Evolutionary conservation across 257 asterid genomes (phyloP).

Genomic region (Solanum virginianum): DNA sequence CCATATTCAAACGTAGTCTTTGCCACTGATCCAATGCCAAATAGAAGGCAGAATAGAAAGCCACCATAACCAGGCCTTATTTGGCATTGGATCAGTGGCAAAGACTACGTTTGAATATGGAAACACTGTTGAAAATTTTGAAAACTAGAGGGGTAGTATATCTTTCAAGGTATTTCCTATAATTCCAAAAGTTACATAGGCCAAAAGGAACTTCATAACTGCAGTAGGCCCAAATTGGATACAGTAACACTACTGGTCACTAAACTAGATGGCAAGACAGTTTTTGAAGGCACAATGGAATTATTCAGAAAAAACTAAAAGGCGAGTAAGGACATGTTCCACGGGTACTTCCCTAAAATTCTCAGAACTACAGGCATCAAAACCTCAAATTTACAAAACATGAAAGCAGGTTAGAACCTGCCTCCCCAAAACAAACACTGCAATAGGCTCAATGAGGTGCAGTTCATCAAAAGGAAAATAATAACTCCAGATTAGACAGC

Average conservation of each 20-base stretch:
- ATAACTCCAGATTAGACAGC: background rate
- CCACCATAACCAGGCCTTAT: background rate
- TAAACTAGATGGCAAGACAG: background rate
- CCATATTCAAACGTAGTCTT: background rate
- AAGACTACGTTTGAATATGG: background rate
- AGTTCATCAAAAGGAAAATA: background rate
- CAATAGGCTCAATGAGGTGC: background rate
- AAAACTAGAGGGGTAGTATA: background rate
- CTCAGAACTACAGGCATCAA: background rate
- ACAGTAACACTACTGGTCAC: background rate
- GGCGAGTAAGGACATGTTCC: background rate
- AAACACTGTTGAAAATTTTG: background rate
- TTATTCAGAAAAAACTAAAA: background rate
- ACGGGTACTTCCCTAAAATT: background rate
- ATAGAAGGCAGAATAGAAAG: background rate
- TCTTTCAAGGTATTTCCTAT: background rate
- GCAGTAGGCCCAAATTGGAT: background rate
- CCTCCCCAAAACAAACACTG: background rate
- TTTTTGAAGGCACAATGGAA: background rate
- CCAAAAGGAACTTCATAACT: background rate
- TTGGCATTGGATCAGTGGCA: background rate
- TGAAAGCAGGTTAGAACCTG: background rate
- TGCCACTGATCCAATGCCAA: background rate
- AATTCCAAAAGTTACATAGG: background rate
- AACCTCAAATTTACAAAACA: background rate